Evolutionary conservation across 441 rosid species (phyloP).

Genomic region (Bruguiera hainesii): DNA sequence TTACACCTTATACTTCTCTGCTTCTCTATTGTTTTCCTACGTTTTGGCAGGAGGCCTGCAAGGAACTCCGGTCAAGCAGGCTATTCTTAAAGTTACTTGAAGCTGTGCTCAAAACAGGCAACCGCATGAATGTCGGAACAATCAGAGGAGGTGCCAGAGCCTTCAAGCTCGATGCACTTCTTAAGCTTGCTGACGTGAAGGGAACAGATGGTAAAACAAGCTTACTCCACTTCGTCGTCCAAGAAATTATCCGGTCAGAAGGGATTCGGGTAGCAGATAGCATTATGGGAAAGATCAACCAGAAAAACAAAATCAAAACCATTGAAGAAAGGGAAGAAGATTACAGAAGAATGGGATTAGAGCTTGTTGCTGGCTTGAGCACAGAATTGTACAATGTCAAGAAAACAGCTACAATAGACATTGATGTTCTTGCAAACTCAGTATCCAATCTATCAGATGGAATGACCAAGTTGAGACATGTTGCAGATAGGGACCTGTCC

Average conservation of each 20-base stretch:
- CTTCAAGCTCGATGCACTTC: conserved; percentile 90
- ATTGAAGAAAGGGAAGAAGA: conserved; percentile 78
- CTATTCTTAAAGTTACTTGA: conserved; percentile 84
- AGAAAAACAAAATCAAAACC: conserved; percentile 53
- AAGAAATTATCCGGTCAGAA: conserved; percentile 82
- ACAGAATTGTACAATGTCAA: conserved; percentile 85
- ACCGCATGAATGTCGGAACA: conserved; percentile 93
- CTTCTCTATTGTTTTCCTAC: background rate
- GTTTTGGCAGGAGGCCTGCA: conserved; percentile 82
- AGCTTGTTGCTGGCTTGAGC: conserved; percentile 76
- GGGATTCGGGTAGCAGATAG: conserved; percentile 83
- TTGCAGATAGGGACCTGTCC: conserved; percentile 37
- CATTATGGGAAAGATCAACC: conserved; percentile 86
- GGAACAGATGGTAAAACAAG: conserved; percentile 91
- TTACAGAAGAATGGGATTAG: conserved; percentile 86
- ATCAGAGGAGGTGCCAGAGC: conserved; percentile 93
- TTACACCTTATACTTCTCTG: background rate
- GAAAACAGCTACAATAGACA: conserved; percentile 83
- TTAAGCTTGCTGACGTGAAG: conserved; percentile 88
- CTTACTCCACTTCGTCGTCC: conserved; percentile 90
- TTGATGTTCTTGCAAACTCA: conserved; percentile 81
- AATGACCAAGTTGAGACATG: conserved; percentile 42
- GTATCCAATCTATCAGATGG: conserved; percentile 76
- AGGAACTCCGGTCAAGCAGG: conserved; percentile 89
- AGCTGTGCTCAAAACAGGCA: conserved; percentile 93